phyloP scores from a whole-genome alignment of 2,329 filamentous ascomycete species.

The Paecilomyces fulvus region DNA sequence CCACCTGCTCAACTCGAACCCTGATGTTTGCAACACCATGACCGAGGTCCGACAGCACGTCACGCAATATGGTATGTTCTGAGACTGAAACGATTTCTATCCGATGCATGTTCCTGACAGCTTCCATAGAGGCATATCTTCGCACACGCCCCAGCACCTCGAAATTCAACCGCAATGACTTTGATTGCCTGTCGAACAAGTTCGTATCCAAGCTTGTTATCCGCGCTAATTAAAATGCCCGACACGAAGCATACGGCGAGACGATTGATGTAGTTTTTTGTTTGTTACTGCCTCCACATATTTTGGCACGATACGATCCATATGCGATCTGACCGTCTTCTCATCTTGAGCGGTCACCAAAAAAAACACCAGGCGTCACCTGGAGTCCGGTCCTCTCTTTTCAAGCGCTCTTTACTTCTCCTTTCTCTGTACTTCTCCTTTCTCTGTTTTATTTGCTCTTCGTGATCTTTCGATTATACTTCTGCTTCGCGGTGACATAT shows the following conservation, averaged over 20 bases:
- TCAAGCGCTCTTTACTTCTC: constrained; percentile 11
- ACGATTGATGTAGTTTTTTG: constrained; percentile 10
- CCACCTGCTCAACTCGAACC: constrained; percentile 81
- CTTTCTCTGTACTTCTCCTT: constrained; percentile 20
- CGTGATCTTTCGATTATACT: constrained; percentile 18
- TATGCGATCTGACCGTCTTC: constrained; percentile 18
- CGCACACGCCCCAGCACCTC: constrained; percentile 67
- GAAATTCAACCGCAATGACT: constrained; percentile 84
- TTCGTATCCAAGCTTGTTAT: constrained; percentile 95
- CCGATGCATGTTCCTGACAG: constrained; percentile 31
- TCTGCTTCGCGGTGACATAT: constrained; percentile 24
- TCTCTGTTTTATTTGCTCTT: constrained; percentile 20
- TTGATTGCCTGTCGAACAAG: constrained; percentile 93
- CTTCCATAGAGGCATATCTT: constrained; percentile 69
- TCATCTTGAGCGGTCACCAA: constrained; percentile 13
- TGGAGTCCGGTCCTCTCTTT: constrained; percentile 6
- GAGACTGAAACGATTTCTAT: background rate
- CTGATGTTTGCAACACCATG: constrained; percentile 88
- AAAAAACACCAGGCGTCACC: constrained; percentile 12
- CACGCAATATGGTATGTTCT: constrained; percentile 78
- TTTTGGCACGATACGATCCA: constrained; percentile 16
- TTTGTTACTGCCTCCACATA: constrained; percentile 13
- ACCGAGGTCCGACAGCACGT: constrained; percentile 91
- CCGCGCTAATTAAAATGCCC: constrained; percentile 62
- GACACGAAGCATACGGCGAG: constrained; percentile 5